These are phyloP conservation scores for Hypoxylon intermedium DNA, from an alignment of 495 filamentous ascomycete species.

Conservation along the genomic window DNA sequence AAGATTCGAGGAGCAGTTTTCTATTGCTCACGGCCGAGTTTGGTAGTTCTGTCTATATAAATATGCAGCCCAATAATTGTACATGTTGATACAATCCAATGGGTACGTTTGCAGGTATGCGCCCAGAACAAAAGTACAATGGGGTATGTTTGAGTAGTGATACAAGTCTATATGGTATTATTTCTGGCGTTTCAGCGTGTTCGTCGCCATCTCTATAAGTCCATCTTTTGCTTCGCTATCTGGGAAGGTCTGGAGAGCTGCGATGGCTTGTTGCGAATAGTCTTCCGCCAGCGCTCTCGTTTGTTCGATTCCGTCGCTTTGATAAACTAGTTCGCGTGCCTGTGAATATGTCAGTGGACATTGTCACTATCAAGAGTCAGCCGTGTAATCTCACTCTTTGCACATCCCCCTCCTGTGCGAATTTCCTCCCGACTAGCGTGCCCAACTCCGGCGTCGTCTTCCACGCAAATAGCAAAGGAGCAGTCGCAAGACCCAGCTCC, in stretches of 20 bases:
- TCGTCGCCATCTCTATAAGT: constrained; percentile 89
- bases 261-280: constrained; percentile 86
- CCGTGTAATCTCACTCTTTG: constrained; percentile 64
- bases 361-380: background rate
- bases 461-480: constrained; percentile 95
- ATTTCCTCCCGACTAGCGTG: constrained; percentile 88
- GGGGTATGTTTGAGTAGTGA: constrained; percentile 12
- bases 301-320: constrained; percentile 87
- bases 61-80: constrained; percentile 21
- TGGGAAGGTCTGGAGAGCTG: constrained; percentile 81
- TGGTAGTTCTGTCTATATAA: constrained; percentile 33
- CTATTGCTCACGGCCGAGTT: constrained; percentile 23
- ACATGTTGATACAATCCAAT: constrained; percentile 24
- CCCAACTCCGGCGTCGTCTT: constrained; percentile 86
- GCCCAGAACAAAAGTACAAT: constrained; percentile 11
- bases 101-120: background rate
- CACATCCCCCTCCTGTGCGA: constrained; percentile 82
- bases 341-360: constrained; percentile 43
- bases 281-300: constrained; percentile 88
- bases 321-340: constrained; percentile 83
- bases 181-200: constrained; percentile 88
- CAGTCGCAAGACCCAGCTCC: constrained; percentile 93
- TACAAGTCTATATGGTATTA: constrained; percentile 51
- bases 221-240: constrained; percentile 91
- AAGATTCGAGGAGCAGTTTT: background rate